phyloP scores from a whole-genome alignment of 495 filamentous ascomycete genomes.

The Cetradonia linearis region DNA sequence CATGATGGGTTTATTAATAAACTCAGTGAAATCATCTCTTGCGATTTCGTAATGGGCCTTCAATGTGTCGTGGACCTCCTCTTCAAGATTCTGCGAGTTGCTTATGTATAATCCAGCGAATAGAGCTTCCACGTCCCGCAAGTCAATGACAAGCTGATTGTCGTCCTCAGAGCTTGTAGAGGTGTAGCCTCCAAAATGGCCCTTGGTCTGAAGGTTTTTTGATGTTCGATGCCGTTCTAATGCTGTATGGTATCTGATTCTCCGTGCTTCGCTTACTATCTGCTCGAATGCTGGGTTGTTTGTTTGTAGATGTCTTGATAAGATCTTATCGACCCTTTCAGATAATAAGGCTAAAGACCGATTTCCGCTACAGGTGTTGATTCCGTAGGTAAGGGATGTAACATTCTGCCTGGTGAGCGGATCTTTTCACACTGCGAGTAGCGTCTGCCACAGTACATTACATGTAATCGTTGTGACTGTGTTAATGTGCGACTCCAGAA shows the following conservation, averaged over 20 bases:
- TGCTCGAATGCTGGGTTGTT: conserved; percentile 17
- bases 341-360: conserved; percentile 6
- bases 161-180: background rate
- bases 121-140: conserved; percentile 12
- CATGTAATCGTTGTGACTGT: background rate
- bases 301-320: conserved; percentile 18
- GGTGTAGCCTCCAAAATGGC: background rate
- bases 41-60: conserved; percentile 25
- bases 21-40: conserved; percentile 17
- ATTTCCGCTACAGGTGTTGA: background rate
- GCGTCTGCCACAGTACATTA: background rate
- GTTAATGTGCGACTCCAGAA: conserved; percentile 16
- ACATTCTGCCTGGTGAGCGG: background rate
- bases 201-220: background rate
- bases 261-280: conserved; percentile 17
- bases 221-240: conserved; percentile 17
- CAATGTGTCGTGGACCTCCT: conserved; percentile 26
- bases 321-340: conserved; percentile 7
- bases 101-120: conserved; percentile 22
- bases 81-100: conserved; percentile 21
- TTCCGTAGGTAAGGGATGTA: no score
- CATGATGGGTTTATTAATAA: conserved; percentile 14
- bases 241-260: conserved; percentile 15
- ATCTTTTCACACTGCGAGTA: conserved; percentile 1
- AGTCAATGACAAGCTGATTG: conserved; percentile 8